phyloP scores from a whole-genome alignment of 2,329 filamentous ascomycete genomes.

The Colletotrichum incanum region DNA sequence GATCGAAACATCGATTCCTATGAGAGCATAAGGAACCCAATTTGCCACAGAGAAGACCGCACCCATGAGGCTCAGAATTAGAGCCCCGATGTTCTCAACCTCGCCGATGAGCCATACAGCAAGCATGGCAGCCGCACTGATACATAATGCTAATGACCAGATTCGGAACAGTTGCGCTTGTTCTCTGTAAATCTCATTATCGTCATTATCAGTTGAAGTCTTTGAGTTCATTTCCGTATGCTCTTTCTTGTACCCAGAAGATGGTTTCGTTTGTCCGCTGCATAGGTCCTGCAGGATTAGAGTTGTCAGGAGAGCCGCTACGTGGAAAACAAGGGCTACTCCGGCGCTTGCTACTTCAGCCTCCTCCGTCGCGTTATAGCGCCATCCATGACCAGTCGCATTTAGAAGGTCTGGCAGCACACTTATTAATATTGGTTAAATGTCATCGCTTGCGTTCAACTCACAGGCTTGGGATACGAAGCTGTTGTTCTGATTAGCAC shows the following conservation, averaged over 20 bases:
- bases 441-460: not conserved
- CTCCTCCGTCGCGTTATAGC: not conserved
- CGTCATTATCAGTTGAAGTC: not conserved
- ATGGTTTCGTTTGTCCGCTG: not conserved
- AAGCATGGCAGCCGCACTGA: not conserved
- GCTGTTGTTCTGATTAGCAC: not conserved
- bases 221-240: no score
- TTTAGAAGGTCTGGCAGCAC: not conserved
- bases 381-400: not conserved
- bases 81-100: not conserved
- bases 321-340: not conserved
- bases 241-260: not conserved
- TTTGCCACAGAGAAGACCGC: not conserved
- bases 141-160: not conserved
- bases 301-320: not conserved
- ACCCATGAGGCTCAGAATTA: conserved; percentile 1
- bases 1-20: not conserved
- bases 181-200: not conserved
- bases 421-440: not conserved
- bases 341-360: not conserved
- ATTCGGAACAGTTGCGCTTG: not conserved
- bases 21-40: not conserved
- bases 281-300: not conserved
- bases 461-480: not conserved
- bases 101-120: not conserved